Evolutionary conservation across 495 filamentous ascomycete species (phyloP), one percentile per base, ranked within the genome.

Genomic region (Chaetomium tenue): DNA sequence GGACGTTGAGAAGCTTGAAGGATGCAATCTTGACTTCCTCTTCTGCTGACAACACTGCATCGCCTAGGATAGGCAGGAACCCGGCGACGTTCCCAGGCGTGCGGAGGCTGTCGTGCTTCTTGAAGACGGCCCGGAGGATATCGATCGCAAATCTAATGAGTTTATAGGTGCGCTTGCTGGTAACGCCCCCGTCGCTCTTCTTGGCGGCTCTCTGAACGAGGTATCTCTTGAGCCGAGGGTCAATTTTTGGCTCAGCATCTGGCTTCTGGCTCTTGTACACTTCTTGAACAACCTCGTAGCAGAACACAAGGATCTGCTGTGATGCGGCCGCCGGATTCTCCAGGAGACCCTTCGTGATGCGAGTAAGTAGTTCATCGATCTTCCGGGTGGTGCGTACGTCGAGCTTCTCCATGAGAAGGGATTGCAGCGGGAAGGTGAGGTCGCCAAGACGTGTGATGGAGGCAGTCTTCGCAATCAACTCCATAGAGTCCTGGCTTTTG

Each of bases 401-500:
- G 65, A 97, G 82, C 72, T 89, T 95, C 77, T 97, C 91, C 46
- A 85, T 80, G 23, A 98, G 78, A 5, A 98, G 79, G 8, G 84
- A 73, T 68, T 91, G 90, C 51, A 97, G 77, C 7, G 94, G 94
- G 52, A 79, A 79, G 62, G 96, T 79, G 23, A 98, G 83, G 30
- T 87, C 83, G 5, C 85, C 84, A n/a, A 98, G 83, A 58, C 87
- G 84, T 40, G 75, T 79, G 40, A 96, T 78, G 13, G 91, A 91
- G 9, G 91, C 86, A 52, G 85, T 89, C 72, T 87, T 88, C 25
- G 94, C 89, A 60, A 98, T 81, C 60, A 98, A 80, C 70, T 98
- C 94, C 90, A 98, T 96, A 5, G 95, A 96, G 69, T 98, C 94
- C 68, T 89, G 95, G 71, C 92, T 97, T 78, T 97, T 98, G 81